Conservation (phyloP, 768 basidiomycete genomes). For the Russula ochroleuca region DNA sequence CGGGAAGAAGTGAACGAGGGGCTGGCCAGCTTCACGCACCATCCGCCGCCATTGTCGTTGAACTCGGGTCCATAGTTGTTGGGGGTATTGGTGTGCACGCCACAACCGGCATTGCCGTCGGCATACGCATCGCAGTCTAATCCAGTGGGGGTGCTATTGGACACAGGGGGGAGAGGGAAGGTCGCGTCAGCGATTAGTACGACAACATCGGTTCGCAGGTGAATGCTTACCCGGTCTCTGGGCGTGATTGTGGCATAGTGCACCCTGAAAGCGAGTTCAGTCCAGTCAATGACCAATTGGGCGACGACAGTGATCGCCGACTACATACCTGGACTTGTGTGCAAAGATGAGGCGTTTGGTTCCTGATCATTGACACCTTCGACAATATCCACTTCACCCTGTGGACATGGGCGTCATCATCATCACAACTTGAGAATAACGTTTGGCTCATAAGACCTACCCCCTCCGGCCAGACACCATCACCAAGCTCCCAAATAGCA, state of each 20-base stretch:
- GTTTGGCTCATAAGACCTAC: slow-evolving; percentile 30
- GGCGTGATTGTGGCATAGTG: slow-evolving; percentile 46
- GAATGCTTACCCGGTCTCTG: slow-evolving; percentile 44
- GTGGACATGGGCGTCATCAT: slow-evolving; percentile 27
- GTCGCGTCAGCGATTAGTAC: background rate
- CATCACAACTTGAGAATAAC: slow-evolving; percentile 8
- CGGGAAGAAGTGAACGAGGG: background rate
- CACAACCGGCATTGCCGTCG: slow-evolving; percentile 54
- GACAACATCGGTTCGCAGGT: background rate
- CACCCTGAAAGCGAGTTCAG: slow-evolving; percentile 42
- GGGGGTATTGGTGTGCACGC: slow-evolving; percentile 39
- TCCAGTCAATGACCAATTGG: background rate
- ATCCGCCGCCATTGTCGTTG: slow-evolving; percentile 59
- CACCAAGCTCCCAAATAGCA: slow-evolving; percentile 52
- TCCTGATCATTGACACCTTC: slow-evolving; percentile 56
- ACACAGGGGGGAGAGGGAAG: slow-evolving; percentile 19
- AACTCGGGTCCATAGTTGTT: slow-evolving; percentile 55
- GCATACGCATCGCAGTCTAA: slow-evolving; percentile 49
- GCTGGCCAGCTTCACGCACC: slow-evolving; percentile 37
- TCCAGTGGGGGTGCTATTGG: slow-evolving; percentile 31
- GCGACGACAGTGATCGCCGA: background rate
- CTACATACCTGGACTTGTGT: slow-evolving; percentile 41
- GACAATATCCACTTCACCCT: slow-evolving; percentile 52
- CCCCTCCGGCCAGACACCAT: slow-evolving; percentile 45
- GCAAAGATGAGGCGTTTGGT: slow-evolving; percentile 51